Evolutionary conservation across 2,329 filamentous ascomycete species (phyloP).

Genomic region (Arthrobotrys iridis): DNA sequence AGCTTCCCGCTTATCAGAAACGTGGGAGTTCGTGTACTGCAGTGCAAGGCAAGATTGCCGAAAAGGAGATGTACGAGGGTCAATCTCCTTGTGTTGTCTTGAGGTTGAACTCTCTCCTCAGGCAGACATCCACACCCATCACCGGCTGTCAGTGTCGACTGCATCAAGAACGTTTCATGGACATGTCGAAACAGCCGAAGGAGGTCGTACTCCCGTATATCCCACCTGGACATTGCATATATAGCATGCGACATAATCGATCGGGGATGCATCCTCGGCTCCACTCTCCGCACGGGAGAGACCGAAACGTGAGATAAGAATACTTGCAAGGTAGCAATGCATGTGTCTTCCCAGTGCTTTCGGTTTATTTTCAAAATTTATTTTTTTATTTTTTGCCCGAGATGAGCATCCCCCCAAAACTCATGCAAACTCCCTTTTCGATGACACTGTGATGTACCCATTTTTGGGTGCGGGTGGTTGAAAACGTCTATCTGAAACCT

Average conservation of each 20-base stretch:
- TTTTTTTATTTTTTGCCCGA: neutral
- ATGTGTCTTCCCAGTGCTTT: neutral
- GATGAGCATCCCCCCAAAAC: constrained; percentile 26
- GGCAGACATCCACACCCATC: constrained; percentile 35
- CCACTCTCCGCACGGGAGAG: constrained; percentile 20
- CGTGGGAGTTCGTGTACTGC: constrained; percentile 22
- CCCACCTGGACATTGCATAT: constrained; percentile 10
- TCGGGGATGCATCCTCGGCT: constrained; percentile 29
- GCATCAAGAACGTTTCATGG: constrained; percentile 47
- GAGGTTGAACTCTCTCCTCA: neutral
- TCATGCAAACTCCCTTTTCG: constrained; percentile 27
- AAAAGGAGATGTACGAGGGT: constrained; percentile 2
- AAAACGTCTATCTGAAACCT: constrained; percentile 54
- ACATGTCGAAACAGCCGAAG: constrained; percentile 32
- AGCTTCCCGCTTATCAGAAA: constrained; percentile 53
- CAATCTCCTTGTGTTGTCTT: constrained; percentile 5
- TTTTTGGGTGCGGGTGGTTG: constrained; percentile 48
- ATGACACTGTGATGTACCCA: constrained; percentile 37
- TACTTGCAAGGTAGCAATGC: neutral
- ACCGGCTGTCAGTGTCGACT: constrained; percentile 5
- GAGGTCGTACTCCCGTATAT: constrained; percentile 6
- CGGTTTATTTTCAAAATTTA: neutral
- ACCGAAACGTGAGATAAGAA: constrained; percentile 29
- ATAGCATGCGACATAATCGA: constrained; percentile 41
- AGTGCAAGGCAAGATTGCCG: constrained; percentile 31